Base-by-base conservation (phyloP, 768 basidiomycete species). In the Mycena leptocephala region DNA sequence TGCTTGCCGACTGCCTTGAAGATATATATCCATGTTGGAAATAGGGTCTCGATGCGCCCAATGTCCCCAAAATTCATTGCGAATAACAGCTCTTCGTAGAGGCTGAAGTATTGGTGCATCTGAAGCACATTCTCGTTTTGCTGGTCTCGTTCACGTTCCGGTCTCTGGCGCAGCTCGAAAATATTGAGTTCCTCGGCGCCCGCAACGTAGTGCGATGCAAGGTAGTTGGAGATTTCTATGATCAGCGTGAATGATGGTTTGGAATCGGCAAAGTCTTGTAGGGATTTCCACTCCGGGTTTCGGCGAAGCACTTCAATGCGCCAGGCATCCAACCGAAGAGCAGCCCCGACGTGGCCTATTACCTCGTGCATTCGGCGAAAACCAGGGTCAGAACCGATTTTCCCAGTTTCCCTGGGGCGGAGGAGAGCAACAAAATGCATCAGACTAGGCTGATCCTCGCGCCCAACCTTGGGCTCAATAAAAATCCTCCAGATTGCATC, bases 21-120 rank as follows among this genome's bases (percentile, higher is more conserved):
- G n/a, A n/a, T n/a, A n/a, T n/a, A n/a, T n/a, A 83, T 82, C 82
- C 84, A 85, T 1, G 69, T 39, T 0, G 77, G 28, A 14, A 85
- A 81, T 3, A 69, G 79, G 0, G 67, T 78, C 46, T 86, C 83
- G 0, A 85, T 71, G 0, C 78, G 78, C 0, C 83, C 82, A 61
- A 87, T 85, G 46, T 86, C 85, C 0, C 85, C 82, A 2, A 11
- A 7, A 33, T 85, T 86, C 81, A 86, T 84, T 0, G 82, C 80
- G 75, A 84, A 80, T 0, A 79, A 78, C 2, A 87, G 66, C 59
- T 89, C 88, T 55, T 87, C 84, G 67, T 90, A 89, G 0, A 89
- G 81, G 1, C 89, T 55, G 8, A 86, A 78, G 37, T 86, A 85
- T 35, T 85, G 74, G 14, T 87, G 80, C 2, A 76, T 30, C 0